phyloP scores from a whole-genome alignment of 305 asterid genomes.

The Fraxinus platypoda region DNA sequence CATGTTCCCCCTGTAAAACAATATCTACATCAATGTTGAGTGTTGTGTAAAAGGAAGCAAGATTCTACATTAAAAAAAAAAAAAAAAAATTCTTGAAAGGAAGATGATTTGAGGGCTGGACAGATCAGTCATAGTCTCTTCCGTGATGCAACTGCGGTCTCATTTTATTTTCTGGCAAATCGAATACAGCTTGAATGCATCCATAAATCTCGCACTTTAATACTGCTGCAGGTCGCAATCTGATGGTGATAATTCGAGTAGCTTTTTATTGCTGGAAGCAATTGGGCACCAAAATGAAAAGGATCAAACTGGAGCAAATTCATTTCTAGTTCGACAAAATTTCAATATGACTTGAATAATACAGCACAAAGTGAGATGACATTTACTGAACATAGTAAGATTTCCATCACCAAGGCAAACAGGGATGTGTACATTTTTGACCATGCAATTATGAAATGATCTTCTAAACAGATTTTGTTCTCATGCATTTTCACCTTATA shows the following conservation, averaged over 20 bases:
- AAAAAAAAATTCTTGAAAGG: not conserved
- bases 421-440: not conserved
- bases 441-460: not conserved
- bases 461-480: not conserved
- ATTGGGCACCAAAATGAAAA: not conserved
- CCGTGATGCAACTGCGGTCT: not conserved
- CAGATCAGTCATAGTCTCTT: not conserved
- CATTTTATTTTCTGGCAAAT: not conserved
- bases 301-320: not conserved
- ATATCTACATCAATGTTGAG: not conserved
- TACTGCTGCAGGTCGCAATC: not conserved
- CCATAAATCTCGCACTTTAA: not conserved
- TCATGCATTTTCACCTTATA: not conserved
- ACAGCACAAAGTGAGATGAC: not conserved
- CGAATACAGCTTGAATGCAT: not conserved
- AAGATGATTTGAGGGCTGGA: not conserved
- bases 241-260: not conserved
- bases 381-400: not conserved
- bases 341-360: not conserved
- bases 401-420: not conserved
- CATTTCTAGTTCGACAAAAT: not conserved
- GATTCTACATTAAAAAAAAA: not conserved
- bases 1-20: not conserved
- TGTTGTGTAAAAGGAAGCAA: not conserved
- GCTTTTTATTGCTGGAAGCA: slow-evolving; percentile 11